Percentiles rank a stretch among this genome's conserved stretches.
phyloP scores from a whole-genome alignment of 169 alveolate genomes.

The Cryptosporidium andersoni region DNA sequence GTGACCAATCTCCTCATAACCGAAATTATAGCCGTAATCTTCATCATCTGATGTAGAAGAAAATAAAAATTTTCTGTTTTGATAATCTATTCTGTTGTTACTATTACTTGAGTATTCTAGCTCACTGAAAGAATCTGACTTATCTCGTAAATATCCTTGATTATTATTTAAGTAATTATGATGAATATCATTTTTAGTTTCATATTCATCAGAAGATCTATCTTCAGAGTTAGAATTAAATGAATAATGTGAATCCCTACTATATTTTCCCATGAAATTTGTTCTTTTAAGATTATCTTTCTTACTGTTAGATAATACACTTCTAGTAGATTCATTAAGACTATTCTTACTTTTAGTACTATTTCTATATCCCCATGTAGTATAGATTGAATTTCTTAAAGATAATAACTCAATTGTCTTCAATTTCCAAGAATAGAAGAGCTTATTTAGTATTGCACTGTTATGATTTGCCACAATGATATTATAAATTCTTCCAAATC shows the following conservation, averaged over 20 bases:
- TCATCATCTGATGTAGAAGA: background rate
- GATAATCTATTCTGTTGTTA: background rate
- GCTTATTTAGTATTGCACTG: background rate
- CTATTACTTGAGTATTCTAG: no score
- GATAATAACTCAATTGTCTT: slow-evolving; percentile 44
- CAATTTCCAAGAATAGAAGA: slow-evolving; percentile 50
- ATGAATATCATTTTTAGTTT: no score
- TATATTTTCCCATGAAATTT: no score
- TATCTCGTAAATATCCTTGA: no score
- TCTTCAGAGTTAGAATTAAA: no score
- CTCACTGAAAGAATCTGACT: no score
- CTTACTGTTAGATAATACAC: no score
- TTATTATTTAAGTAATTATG: no score
- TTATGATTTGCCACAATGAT: slow-evolving; percentile 7
- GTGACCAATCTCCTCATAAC: background rate
- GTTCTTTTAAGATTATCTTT: no score
- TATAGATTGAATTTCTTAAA: slow-evolving; percentile 37
- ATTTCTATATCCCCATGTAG: slow-evolving; percentile 12
- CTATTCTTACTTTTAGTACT: background rate
- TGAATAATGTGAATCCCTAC: no score
- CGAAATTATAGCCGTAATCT: background rate
- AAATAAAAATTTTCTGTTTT: background rate
- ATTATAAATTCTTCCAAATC: slow-evolving; percentile 24
- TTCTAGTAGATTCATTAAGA: no score
- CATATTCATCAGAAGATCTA: no score